Conservation (phyloP, 768 basidiomycete genomes). For the Serendipita sp. region DNA sequence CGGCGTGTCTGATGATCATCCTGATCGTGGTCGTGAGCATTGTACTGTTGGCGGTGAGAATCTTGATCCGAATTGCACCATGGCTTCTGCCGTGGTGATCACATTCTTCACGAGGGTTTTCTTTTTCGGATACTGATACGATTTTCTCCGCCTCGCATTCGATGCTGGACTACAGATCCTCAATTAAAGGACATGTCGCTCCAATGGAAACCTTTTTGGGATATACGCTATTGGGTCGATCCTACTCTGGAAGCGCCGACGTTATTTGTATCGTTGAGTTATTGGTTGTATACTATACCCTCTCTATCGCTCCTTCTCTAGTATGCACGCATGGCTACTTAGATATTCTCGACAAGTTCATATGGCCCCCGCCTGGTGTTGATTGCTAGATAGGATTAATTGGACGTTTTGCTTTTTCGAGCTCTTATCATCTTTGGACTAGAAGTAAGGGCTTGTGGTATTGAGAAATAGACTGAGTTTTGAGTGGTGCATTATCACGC, state of each 20-base stretch:
- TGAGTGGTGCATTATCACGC: too few relatives aligned
- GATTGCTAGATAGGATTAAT: too few relatives aligned
- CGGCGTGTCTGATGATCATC: conserved; percentile 78
- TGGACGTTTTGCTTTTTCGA: too few relatives aligned
- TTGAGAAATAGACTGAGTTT: too few relatives aligned
- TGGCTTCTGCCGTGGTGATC: background rate
- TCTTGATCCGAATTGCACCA: conserved; percentile 1
- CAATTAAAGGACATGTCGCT: background rate
- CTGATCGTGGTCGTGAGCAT: conserved; percentile 73
- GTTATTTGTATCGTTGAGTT: background rate
- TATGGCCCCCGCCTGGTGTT: too few relatives aligned
- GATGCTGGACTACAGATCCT: background rate
- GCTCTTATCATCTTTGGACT: too few relatives aligned
- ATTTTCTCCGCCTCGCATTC: background rate
- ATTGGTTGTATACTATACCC: background rate
- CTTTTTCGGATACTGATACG: background rate
- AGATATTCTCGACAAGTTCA: too few relatives aligned
- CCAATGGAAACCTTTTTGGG: background rate
- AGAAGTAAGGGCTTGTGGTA: too few relatives aligned
- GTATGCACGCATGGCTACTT: too few relatives aligned
- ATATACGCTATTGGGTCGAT: background rate
- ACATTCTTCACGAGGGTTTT: background rate
- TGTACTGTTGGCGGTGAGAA: conserved; percentile 80
- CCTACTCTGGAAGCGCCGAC: background rate
- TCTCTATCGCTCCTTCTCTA: too few relatives aligned